Evolutionary conservation across 192 early-diverging fungal species (phyloP).

Genomic region (Phlyctochytrium bullatum): DNA sequence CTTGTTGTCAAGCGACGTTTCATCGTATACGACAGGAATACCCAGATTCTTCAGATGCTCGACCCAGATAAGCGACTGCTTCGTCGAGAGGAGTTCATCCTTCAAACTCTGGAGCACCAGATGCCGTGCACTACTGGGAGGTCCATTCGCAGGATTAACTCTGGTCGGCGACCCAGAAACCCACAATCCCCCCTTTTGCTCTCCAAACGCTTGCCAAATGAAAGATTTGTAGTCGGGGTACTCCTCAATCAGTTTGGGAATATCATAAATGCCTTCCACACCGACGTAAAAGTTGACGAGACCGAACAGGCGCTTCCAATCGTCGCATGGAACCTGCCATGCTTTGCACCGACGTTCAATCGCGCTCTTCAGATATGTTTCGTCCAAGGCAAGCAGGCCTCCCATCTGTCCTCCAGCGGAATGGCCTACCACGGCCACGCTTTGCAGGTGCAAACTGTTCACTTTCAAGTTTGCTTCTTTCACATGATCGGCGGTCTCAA

Average conservation of each 20-base stretch:
- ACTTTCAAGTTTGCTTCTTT: neutral
- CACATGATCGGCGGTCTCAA: neutral
- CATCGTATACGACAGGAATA: neutral
- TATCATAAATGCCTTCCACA: constrained; percentile 83
- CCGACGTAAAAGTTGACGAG: constrained; percentile 57
- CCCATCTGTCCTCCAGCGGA: constrained; percentile 78
- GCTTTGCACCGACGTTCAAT: too few relatives aligned
- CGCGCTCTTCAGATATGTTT: too few relatives aligned
- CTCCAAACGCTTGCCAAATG: constrained; percentile 67
- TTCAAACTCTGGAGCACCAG: neutral
- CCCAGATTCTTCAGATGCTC: neutral
- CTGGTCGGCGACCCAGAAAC: neutral
- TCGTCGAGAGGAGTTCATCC: neutral
- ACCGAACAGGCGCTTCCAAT: constrained; percentile 8
- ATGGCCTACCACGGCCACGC: constrained; percentile 66
- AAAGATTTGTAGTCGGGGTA: constrained; percentile 74
- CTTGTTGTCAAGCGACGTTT: neutral
- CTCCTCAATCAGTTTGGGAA: constrained; percentile 56
- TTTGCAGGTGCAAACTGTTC: neutral
- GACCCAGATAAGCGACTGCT: neutral
- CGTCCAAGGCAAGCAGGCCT: constrained; percentile 56
- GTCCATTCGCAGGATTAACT: neutral
- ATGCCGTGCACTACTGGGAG: neutral
- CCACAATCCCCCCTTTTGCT: neutral
- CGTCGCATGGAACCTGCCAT: too few relatives aligned